Conservation (phyloP, 2,329 filamentous ascomycete genomes). For the Fonsecaea nubica region DNA sequence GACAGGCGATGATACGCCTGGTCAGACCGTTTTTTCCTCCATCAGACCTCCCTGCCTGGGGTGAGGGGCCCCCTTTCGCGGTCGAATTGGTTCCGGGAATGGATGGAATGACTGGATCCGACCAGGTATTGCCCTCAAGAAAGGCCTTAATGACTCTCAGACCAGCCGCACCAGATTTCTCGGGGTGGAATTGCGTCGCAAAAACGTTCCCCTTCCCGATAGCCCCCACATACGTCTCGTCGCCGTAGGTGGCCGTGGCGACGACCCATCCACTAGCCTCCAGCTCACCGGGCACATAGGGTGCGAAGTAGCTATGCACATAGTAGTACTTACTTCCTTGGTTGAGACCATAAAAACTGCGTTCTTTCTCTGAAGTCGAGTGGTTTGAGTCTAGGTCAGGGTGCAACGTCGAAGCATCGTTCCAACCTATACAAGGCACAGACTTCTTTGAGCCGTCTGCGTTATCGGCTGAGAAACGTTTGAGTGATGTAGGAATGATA, state of each 20-base stretch:
- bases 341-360: constrained; percentile 77
- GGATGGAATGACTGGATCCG: constrained; percentile 37
- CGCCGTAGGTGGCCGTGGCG: constrained; percentile 86
- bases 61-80: constrained; percentile 8
- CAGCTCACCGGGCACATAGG: constrained; percentile 74
- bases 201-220: constrained; percentile 84
- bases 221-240: constrained; percentile 89
- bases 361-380: constrained; percentile 25
- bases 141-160: constrained; percentile 85
- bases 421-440: constrained; percentile 99
- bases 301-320: constrained; percentile 90
- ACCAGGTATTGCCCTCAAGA: constrained; percentile 70
- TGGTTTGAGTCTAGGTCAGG: constrained; percentile 37
- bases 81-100: constrained; percentile 14
- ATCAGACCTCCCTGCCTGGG: not conserved
- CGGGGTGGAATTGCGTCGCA: constrained; percentile 95
- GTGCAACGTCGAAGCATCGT: constrained; percentile 74
- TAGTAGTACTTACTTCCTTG: constrained; percentile 97
- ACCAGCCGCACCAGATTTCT: constrained; percentile 92
- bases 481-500: constrained; percentile 72
- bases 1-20: constrained; percentile 90
- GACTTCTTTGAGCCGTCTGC: constrained; percentile 51
- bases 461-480: constrained; percentile 69
- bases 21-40: constrained; percentile 72
- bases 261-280: constrained; percentile 87